Evolutionary conservation across 331 rosid genomes (phyloP).

Genomic region (Prunus yedoensis): DNA sequence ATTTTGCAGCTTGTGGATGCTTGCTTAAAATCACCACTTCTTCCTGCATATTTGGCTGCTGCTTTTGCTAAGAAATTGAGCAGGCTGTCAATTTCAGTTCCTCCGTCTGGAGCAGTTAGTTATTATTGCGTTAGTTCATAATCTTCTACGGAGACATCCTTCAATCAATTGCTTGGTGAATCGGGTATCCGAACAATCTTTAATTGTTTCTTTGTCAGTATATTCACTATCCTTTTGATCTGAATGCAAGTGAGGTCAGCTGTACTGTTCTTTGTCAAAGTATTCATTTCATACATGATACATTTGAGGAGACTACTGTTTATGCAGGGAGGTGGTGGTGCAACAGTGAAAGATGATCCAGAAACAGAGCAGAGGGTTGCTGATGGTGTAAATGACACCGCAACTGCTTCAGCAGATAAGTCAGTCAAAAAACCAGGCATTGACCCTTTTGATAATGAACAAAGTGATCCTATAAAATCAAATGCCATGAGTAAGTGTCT

Average conservation of each 20-base stretch:
- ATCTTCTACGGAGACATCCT: constrained; percentile 87
- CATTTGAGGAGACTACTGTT: constrained; percentile 12
- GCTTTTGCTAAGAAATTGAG: constrained; percentile 92
- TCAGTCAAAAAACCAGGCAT: constrained; percentile 52
- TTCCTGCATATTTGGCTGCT: constrained; percentile 96
- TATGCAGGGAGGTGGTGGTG: constrained; percentile 53
- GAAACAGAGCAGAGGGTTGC: constrained; percentile 39
- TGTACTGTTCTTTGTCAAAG: not conserved
- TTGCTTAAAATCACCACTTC: constrained; percentile 90
- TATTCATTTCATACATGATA: not conserved
- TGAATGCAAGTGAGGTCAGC: not conserved
- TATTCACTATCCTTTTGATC: constrained; percentile 8
- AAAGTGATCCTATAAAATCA: constrained; percentile 74
- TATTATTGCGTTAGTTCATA: constrained; percentile 76
- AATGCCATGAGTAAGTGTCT: constrained; percentile 76
- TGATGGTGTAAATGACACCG: constrained; percentile 30
- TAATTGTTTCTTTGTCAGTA: constrained; percentile 1
- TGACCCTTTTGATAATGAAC: constrained; percentile 67
- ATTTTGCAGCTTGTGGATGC: constrained; percentile 87
- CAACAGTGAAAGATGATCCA: constrained; percentile 39
- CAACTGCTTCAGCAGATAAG: constrained; percentile 24
- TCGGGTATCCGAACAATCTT: constrained; percentile 42
- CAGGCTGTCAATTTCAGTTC: constrained; percentile 71
- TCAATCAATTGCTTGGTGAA: constrained; percentile 92
- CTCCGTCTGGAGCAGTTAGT: constrained; percentile 93